These are phyloP conservation scores for Bjerkandera adusta DNA, from an alignment of 1,284 basidiomycete genomes.

Conservation along the genomic window DNA sequence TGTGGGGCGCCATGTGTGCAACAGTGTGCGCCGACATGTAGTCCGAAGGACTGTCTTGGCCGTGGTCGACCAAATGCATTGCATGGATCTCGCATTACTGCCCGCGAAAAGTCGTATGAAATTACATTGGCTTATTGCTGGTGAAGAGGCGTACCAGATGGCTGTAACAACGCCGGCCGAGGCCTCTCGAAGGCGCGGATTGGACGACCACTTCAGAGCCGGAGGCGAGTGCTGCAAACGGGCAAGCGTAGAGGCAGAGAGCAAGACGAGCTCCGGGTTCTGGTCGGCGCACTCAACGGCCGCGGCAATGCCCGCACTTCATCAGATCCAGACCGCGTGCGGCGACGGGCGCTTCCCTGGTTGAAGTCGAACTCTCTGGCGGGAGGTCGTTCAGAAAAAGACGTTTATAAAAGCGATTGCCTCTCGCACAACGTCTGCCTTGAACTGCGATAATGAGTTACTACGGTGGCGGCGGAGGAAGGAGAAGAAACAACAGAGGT, in stretches of 20 bases:
- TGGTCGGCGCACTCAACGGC: too few relatives aligned
- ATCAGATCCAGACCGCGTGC: too few relatives aligned
- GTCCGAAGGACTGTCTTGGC: conserved; percentile 35
- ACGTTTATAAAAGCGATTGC: too few relatives aligned
- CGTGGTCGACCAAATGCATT: conserved; percentile 52
- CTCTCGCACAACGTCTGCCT: background rate
- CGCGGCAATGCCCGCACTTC: too few relatives aligned
- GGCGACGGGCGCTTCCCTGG: too few relatives aligned
- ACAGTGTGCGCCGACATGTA: conserved; percentile 4
- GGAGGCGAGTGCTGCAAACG: too few relatives aligned
- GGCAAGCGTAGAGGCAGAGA: too few relatives aligned
- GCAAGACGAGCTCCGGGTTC: too few relatives aligned
- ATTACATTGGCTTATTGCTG: too few relatives aligned
- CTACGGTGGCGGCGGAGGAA: conserved; percentile 38
- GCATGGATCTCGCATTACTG: conserved; percentile 60
- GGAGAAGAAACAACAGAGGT: conserved; percentile 48
- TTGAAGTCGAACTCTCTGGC: too few relatives aligned
- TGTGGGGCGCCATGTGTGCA: too few relatives aligned
- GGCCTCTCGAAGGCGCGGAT: background rate
- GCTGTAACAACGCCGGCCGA: background rate
- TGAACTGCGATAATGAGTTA: conserved; percentile 42
- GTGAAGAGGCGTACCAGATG: conserved; percentile 7
- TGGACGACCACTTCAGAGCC: background rate
- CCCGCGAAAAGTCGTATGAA: background rate
- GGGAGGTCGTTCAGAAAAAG: too few relatives aligned